phyloP scores from a whole-genome alignment of 2,329 filamentous ascomycete species.

The Diaporthe sp. region DNA sequence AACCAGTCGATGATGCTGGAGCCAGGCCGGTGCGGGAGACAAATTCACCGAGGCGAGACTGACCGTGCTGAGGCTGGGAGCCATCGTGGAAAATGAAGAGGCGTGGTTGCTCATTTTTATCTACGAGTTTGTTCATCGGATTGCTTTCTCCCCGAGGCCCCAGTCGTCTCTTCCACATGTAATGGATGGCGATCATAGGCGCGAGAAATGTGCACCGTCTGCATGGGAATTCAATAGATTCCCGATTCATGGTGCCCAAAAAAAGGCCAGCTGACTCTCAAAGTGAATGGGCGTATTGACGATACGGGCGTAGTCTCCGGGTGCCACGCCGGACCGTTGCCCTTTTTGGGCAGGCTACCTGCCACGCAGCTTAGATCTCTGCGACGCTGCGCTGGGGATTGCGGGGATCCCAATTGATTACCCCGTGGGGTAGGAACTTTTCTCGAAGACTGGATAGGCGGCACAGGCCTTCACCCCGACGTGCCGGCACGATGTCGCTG shows the following conservation, averaged over 20 bases:
- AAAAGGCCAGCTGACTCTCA: conserved; percentile 21
- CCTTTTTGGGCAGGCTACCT: neutral
- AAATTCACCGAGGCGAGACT: neutral
- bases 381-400: neutral
- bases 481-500: neutral
- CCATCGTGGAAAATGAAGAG: neutral
- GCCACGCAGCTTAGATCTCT: conserved; percentile 9
- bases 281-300: neutral
- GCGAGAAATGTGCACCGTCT: neutral
- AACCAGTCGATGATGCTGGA: neutral
- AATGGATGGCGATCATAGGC: neutral
- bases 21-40: neutral
- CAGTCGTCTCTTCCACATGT: neutral
- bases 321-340: conserved; percentile 20
- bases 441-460: neutral
- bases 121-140: neutral
- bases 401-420: neutral
- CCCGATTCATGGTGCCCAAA: conserved; percentile 3
- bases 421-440: conserved; percentile 18
- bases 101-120: conserved; percentile 13
- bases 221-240: conserved; percentile 3
- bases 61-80: neutral
- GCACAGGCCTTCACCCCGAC: neutral
- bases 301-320: conserved; percentile 10
- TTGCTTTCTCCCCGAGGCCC: neutral